phyloP scores from a whole-genome alignment of 495 filamentous ascomycete genomes.

The Podospora tetraspora region DNA sequence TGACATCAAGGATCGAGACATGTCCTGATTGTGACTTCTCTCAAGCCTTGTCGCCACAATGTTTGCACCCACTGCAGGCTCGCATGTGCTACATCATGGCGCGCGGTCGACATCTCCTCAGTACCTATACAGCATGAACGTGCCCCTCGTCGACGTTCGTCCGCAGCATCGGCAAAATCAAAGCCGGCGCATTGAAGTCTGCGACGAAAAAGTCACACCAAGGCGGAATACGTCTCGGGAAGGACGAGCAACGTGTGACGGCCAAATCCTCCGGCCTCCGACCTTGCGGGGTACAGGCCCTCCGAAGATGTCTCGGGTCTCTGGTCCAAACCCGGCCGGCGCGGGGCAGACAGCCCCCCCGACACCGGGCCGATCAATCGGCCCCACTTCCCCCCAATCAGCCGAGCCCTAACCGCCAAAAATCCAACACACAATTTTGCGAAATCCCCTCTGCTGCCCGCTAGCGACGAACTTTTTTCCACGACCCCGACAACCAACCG shows the following conservation, averaged over 20 bases:
- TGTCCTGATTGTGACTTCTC: neutral
- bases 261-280: neutral
- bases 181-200: neutral
- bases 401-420: slow-evolving; percentile 23
- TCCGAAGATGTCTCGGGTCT: neutral
- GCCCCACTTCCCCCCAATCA: slow-evolving; percentile 3
- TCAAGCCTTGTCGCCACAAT: neutral
- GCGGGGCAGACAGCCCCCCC: neutral
- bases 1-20: neutral
- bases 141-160: neutral
- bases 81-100: neutral
- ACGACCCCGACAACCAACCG: slow-evolving; percentile 18
- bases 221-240: neutral
- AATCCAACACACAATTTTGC: slow-evolving; percentile 22
- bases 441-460: slow-evolving; percentile 2
- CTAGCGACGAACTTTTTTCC: slow-evolving; percentile 7
- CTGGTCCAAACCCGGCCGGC: neutral
- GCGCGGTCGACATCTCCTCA: neutral
- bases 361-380: neutral
- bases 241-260: neutral
- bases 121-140: neutral
- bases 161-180: neutral
- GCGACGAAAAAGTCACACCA: neutral
- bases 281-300: neutral
- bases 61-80: neutral